A percentile compares a stretch with the other conserved stretches of the same genome.
These are phyloP conservation scores for Dentiscutata heterogama DNA, from an alignment of 371 early-diverging fungal species.

Conservation along the genomic window DNA sequence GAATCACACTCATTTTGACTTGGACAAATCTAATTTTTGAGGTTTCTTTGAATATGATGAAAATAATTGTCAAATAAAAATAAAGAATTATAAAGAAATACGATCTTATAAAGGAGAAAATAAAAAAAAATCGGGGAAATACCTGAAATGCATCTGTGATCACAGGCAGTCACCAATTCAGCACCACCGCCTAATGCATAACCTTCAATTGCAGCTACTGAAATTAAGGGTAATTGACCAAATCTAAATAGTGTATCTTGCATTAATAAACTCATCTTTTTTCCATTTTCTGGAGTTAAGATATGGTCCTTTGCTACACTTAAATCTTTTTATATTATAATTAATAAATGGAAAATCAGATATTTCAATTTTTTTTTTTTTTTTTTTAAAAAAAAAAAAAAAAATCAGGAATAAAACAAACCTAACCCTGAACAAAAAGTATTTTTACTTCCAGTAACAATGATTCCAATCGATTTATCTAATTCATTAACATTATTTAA, in stretches of 20 bases:
- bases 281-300: constrained; percentile 56
- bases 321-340: constrained; percentile 58
- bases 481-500: not conserved
- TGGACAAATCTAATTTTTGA: constrained; percentile 20
- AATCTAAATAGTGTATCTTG: constrained; percentile 67
- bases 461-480: constrained; percentile 5
- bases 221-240: constrained; percentile 65
- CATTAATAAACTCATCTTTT: constrained; percentile 68
- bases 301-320: constrained; percentile 62
- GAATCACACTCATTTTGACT: constrained; percentile 12
- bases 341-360: not conserved
- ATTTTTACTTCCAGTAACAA: constrained; percentile 32
- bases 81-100: not conserved
- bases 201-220: constrained; percentile 73
- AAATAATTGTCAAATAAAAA: not conserved
- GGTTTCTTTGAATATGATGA: not conserved
- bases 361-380: not conserved
- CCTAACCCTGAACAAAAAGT: constrained; percentile 36
- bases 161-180: constrained; percentile 73
- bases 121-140: too few relatives aligned
- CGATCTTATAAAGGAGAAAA: not conserved
- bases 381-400: too few relatives aligned
- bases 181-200: constrained; percentile 81
- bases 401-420: not conserved
- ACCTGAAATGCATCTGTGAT: constrained; percentile 57